Percentiles rank a stretch among this genome's conserved stretches.
Evolutionary conservation across 768 basidiomycete genomes (phyloP).

Genomic region (Gymnopilus dilepis): DNA sequence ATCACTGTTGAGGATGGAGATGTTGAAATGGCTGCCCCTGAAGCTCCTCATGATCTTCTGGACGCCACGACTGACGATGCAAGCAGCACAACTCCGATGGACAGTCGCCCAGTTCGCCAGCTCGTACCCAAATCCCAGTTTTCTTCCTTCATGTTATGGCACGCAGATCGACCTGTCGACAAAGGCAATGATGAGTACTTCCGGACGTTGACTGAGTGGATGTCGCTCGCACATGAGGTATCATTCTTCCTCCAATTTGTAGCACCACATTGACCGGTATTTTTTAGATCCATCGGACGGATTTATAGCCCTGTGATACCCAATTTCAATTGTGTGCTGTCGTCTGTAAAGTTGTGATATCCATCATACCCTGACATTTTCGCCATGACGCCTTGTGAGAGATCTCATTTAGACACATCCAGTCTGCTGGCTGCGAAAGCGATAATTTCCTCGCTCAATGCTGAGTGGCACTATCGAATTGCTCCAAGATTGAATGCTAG

Average conservation of each 20-base stretch:
- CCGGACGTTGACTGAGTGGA: constrained; percentile 75
- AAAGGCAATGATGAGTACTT: constrained; percentile 75
- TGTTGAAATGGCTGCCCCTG: constrained; percentile 21
- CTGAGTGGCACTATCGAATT: too few relatives aligned
- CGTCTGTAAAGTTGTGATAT: neutral
- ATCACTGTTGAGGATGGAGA: constrained; percentile 33
- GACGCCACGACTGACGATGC: neutral
- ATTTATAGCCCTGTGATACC: constrained; percentile 10
- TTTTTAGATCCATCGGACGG: constrained; percentile 31
- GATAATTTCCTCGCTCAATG: too few relatives aligned
- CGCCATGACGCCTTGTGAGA: too few relatives aligned
- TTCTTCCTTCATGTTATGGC: constrained; percentile 75
- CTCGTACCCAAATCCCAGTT: constrained; percentile 62
- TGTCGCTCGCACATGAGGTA: constrained; percentile 65
- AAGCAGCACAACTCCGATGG: neutral
- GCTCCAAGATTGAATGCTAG: too few relatives aligned
- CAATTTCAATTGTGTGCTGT: too few relatives aligned
- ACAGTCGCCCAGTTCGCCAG: constrained; percentile 33
- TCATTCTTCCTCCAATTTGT: constrained; percentile 19
- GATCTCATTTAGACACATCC: too few relatives aligned
- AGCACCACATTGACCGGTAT: constrained; percentile 1
- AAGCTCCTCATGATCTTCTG: neutral
- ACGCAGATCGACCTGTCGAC: constrained; percentile 73
- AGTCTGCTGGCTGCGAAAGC: too few relatives aligned
- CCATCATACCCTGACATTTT: neutral